Percentiles rank a stretch among this genome's conserved stretches.
phyloP scores from a whole-genome alignment of 2,329 filamentous ascomycete species.

The Colletotrichum sp. region DNA sequence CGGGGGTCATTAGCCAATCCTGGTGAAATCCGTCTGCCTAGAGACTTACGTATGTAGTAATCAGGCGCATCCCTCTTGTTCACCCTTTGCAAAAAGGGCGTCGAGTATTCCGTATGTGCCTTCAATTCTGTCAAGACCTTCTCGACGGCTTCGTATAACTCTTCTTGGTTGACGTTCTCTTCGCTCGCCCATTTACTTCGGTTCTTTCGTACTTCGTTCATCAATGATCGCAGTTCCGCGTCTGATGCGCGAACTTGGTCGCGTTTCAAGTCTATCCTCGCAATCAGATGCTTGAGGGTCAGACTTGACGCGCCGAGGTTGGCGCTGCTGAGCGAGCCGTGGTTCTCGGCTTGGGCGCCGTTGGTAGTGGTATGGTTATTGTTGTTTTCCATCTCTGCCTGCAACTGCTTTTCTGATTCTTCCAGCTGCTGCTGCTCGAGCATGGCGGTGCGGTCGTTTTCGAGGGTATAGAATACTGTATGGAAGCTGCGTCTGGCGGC shows the following conservation, averaged over 20 bases:
- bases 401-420: constrained; percentile 93
- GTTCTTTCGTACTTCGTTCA: constrained; percentile 98
- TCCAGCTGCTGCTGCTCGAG: constrained; percentile 96
- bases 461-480: constrained; percentile 91
- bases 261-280: constrained; percentile 91
- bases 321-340: constrained; percentile 89
- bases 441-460: constrained; percentile 96
- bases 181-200: constrained; percentile 99
- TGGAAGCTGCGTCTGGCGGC: constrained; percentile 90
- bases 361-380: constrained; percentile 55
- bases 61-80: constrained; percentile 98
- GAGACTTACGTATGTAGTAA: constrained; percentile 81
- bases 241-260: constrained; percentile 91
- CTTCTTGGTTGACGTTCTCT: constrained; percentile 96
- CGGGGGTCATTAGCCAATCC: constrained; percentile 25
- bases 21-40: background rate
- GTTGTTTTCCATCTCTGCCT: constrained; percentile 87
- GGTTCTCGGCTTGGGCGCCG: constrained; percentile 64
- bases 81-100: constrained; percentile 91
- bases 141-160: constrained; percentile 94
- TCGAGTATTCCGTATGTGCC: constrained; percentile 95
- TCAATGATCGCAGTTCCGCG: constrained; percentile 86
- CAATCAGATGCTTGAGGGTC: constrained; percentile 95
- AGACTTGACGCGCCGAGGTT: constrained; percentile 96
- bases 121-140: constrained; percentile 98